Evolutionary conservation across 768 basidiomycete species (phyloP).

Genomic region (Tricholoma hemisulphureum): DNA sequence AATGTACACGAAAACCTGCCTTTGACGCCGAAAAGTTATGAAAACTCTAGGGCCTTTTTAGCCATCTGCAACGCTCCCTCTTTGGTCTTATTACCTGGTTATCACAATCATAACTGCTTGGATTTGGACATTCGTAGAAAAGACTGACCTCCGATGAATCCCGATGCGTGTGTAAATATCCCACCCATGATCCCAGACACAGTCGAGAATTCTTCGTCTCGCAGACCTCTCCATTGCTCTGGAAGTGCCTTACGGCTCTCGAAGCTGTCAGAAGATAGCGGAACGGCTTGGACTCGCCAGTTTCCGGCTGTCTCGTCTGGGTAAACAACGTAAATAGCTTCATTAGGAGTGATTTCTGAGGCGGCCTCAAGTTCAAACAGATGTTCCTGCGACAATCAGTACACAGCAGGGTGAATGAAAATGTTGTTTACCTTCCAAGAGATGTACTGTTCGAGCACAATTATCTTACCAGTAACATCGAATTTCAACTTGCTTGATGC

Average conservation of each 20-base stretch:
- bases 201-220: slow-evolving; percentile 78
- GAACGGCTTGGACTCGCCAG: slow-evolving; percentile 95
- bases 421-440: slow-evolving; percentile 76
- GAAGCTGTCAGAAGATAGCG: slow-evolving; percentile 79
- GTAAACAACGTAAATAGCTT: slow-evolving; percentile 85
- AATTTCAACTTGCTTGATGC: slow-evolving; percentile 52
- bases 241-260: slow-evolving; percentile 90
- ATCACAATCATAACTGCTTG: background rate
- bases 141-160: slow-evolving; percentile 87
- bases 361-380: slow-evolving; percentile 78
- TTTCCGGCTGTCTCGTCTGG: slow-evolving; percentile 72
- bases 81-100: slow-evolving; percentile 80
- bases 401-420: background rate
- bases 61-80: slow-evolving; percentile 86
- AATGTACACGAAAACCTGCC: too few relatives aligned
- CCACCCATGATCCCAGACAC: slow-evolving; percentile 76
- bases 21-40: background rate
- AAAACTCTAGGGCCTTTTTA: slow-evolving; percentile 52
- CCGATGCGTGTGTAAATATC: slow-evolving; percentile 92
- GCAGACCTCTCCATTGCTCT: slow-evolving; percentile 87
- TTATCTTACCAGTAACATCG: slow-evolving; percentile 73
- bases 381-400: slow-evolving; percentile 54
- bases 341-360: slow-evolving; percentile 40
- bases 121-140: slow-evolving; percentile 5
- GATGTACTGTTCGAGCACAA: slow-evolving; percentile 75